Base-by-base conservation (phyloP, 2,329 filamentous ascomycete species). In the Trichoderma endophyticum region DNA sequence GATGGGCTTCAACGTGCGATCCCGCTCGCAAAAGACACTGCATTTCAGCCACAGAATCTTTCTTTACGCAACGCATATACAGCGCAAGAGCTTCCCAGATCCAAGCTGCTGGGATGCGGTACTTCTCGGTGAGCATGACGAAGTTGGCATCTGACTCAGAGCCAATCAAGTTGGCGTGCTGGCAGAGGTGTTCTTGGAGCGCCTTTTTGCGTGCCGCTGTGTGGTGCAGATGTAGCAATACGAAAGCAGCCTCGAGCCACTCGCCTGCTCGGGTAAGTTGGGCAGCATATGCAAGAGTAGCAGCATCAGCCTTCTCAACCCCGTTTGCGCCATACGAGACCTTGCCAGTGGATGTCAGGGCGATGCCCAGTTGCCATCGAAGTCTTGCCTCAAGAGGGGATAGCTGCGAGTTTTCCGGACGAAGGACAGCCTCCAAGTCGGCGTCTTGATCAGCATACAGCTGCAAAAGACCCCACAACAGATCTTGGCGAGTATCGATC, bases 21-120 rank as follows among this genome's bases (percentile, higher is more conserved):
- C 88, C 87, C 2, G 94, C 95, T 63, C 90, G 89, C 72, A 98
- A 87, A 14, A 99, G 89, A 77, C 91, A 96, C 70, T 91, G 87
- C 11, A 95, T 92, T 80, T 97, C 93, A 6, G 86, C 85, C 60
- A 86, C 87, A 12, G 92, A 86, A 79, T 95, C 90, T 74, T 90
- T 89, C 77, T 88, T 89, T 61, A 90, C 89, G 72, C 91, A 90
- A 73, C 93, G 92, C 82, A 94, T 94, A 81, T 92, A 92, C 15
- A 95, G 86, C 14, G 95, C 95, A 78, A 95, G 93, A 21, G 96
- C 93, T 73, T 93, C 89, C 90, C 93, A 97, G 65, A 98, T 86
- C 94, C 95, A 97, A 4, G 87, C 81, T 1, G 86, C 82, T 0
- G 95, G 94, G 56, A 98, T 88, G 74, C 89, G 88, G 68, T 95